Conservation (phyloP, 2,329 filamentous ascomycete species). For the Trichoderma sp. region DNA sequence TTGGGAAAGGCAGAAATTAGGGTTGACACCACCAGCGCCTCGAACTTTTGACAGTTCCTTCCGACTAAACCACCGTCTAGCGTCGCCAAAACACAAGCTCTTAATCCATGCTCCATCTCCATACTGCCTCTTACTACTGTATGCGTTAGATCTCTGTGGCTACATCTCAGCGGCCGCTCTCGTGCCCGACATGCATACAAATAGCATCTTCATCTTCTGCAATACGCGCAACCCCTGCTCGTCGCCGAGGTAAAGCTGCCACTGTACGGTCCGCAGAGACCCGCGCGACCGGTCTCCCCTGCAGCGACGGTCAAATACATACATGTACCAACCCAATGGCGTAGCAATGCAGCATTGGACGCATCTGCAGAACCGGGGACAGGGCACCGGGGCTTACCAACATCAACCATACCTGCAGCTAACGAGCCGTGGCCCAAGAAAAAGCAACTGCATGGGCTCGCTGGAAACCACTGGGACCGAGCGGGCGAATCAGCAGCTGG, state of each 20-base stretch:
- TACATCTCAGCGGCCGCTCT: not conserved
- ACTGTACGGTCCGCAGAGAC: not conserved
- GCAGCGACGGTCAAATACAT: not conserved
- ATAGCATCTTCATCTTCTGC: not conserved
- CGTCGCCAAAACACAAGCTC: not conserved
- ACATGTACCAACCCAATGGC: not conserved
- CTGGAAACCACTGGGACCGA: not conserved
- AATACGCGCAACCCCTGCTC: no score
- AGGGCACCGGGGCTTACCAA: slow-evolving; percentile 25
- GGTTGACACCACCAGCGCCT: not conserved
- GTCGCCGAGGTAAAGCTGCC: not conserved
- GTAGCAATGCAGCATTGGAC: not conserved
- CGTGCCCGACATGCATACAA: not conserved
- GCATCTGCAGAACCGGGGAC: slow-evolving; percentile 27
- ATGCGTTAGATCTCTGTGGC: not conserved
- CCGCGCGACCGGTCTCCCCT: not conserved
- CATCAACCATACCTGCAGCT: not conserved
- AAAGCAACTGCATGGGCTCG: not conserved
- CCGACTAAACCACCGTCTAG: not conserved
- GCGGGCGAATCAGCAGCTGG: slow-evolving; percentile 1
- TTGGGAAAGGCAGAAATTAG: slow-evolving; percentile 12
- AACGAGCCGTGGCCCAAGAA: slow-evolving; percentile 6
- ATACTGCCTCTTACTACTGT: not conserved
- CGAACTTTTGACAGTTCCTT: not conserved
- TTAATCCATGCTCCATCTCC: not conserved